A percentile compares a stretch with the other conserved stretches of the same genome.
These are phyloP conservation scores for Calonectria pteridis DNA, from an alignment of 2,329 filamentous ascomycete species.

Conservation along the genomic window DNA sequence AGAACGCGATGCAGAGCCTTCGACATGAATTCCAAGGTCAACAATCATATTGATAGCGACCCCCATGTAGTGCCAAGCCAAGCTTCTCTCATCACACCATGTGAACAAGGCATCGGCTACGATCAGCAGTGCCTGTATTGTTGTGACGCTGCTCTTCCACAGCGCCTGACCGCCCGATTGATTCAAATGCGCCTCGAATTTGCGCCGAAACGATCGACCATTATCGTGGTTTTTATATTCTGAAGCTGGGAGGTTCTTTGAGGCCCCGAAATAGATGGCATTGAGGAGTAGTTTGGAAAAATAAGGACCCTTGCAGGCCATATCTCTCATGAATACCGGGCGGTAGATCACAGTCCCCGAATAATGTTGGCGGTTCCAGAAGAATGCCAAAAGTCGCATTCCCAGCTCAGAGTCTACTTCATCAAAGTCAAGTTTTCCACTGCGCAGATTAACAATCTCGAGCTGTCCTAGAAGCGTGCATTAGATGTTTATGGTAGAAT, in stretches of 20 bases:
- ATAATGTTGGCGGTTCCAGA: conserved; percentile 68
- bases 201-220: conserved; percentile 53
- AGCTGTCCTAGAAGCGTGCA: conserved; percentile 54
- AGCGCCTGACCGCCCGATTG: conserved; percentile 56
- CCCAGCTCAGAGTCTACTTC: conserved; percentile 63
- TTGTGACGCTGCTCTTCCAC: conserved; percentile 59
- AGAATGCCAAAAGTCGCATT: conserved; percentile 62
- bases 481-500: background rate
- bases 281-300: conserved; percentile 69
- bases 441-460: conserved; percentile 60
- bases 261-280: conserved; percentile 60
- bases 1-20: background rate
- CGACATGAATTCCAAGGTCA: conserved; percentile 58
- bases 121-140: conserved; percentile 65
- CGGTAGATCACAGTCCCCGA: conserved; percentile 60
- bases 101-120: conserved; percentile 65
- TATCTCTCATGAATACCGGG: conserved; percentile 64
- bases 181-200: conserved; percentile 60
- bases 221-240: background rate
- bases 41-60: conserved; percentile 59
- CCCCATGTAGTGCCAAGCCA: conserved; percentile 67
- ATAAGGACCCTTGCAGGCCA: conserved; percentile 67
- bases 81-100: conserved; percentile 61
- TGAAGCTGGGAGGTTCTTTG: background rate
- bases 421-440: conserved; percentile 66